Conservation (phyloP, 2,329 filamentous ascomycete genomes). For the Ambrosiella cleistominuta region DNA sequence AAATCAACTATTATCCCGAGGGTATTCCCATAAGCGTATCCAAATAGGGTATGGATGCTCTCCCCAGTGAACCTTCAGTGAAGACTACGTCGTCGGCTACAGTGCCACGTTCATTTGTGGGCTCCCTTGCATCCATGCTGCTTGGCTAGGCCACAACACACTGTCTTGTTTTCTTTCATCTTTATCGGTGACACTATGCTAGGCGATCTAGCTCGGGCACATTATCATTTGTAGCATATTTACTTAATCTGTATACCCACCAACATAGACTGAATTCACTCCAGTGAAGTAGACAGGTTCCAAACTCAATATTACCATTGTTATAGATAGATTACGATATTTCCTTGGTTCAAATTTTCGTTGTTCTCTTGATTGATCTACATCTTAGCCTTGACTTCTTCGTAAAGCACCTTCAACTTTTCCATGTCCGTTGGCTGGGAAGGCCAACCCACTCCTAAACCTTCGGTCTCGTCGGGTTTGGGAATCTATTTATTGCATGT, state of each 20-base stretch:
- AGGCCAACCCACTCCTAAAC: constrained; percentile 68
- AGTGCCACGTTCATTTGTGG: neutral
- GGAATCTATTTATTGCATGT: constrained; percentile 46
- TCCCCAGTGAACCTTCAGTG: neutral
- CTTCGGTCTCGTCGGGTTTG: constrained; percentile 72
- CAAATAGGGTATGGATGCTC: neutral
- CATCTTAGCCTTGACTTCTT: constrained; percentile 83
- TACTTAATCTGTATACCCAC: neutral
- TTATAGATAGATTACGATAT: too few relatives aligned
- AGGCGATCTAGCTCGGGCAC: too few relatives aligned
- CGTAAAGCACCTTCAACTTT: constrained; percentile 57
- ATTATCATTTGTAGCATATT: neutral
- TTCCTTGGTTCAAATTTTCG: neutral
- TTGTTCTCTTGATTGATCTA: constrained; percentile 23
- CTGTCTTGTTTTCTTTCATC: neutral
- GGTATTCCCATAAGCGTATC: constrained; percentile 7
- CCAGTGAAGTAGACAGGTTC: too few relatives aligned
- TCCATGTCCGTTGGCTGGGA: constrained; percentile 62
- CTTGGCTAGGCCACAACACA: neutral
- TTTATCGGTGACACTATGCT: neutral
- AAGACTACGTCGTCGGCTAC: neutral
- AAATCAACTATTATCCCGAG: constrained; percentile 49
- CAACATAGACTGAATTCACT: too few relatives aligned
- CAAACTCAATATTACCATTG: too few relatives aligned
- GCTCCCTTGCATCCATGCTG: neutral